Conservation (phyloP, 208 protist species). For the Phytomonas sp. region DNA sequence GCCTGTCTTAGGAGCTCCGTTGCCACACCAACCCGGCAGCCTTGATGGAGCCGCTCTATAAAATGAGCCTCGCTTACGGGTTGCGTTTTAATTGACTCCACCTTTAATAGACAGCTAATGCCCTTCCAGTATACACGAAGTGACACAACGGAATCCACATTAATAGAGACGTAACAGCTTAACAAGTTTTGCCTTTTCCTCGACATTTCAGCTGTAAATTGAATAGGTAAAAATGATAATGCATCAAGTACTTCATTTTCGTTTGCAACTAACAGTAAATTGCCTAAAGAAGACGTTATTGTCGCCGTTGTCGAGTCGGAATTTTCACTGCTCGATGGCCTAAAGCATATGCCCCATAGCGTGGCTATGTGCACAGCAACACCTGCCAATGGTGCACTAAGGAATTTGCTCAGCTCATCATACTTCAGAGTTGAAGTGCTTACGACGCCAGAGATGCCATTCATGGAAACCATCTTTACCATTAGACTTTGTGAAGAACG, state of each 20-base stretch:
- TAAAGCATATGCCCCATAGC: not conserved
- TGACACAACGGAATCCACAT: not conserved
- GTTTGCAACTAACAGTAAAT: not conserved
- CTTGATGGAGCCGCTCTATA: constrained; percentile 17
- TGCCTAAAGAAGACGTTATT: not conserved
- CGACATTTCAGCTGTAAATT: not conserved
- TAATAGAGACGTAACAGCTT: not conserved
- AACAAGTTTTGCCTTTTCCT: not conserved
- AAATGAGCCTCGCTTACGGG: not conserved
- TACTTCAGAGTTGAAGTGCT: not conserved
- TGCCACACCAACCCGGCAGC: constrained; percentile 11
- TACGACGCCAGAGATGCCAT: not conserved
- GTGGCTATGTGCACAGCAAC: not conserved
- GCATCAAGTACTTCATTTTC: not conserved
- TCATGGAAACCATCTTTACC: not conserved
- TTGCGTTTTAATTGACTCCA: not conserved
- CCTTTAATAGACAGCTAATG: constrained; percentile 11
- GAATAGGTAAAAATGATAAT: not conserved
- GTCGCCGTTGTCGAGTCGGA: not conserved
- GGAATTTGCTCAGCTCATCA: not conserved
- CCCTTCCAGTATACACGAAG: not conserved
- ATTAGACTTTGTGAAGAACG: not conserved
- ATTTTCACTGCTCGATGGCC: not conserved
- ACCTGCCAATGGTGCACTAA: not conserved
- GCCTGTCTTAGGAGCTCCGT: constrained; percentile 8